Conservation (phyloP, 805 yeast genomes). For the Ogataea kodamae region DNA sequence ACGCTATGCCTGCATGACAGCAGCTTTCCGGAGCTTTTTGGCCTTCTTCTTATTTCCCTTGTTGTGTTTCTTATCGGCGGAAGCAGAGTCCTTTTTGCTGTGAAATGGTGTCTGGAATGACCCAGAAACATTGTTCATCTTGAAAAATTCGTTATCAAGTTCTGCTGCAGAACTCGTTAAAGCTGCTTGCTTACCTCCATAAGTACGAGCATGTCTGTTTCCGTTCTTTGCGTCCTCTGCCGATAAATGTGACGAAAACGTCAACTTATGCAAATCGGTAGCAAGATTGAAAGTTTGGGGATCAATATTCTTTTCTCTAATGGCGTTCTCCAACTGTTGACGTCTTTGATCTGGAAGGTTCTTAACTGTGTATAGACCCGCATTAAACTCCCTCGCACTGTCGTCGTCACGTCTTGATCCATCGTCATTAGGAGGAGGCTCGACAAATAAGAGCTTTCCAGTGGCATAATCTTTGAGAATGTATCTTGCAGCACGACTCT, state of each 20-base stretch:
- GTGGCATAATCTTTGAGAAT: slow-evolving; percentile 91
- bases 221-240: slow-evolving; percentile 43
- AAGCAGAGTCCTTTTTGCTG: slow-evolving; percentile 43
- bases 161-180: slow-evolving; percentile 75
- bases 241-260: slow-evolving; percentile 76
- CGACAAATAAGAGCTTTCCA: slow-evolving; percentile 80
- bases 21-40: slow-evolving; percentile 19
- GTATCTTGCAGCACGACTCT: slow-evolving; percentile 88
- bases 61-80: slow-evolving; percentile 76
- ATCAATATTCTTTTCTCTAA: slow-evolving; percentile 50
- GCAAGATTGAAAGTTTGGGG: slow-evolving; percentile 59
- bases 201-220: slow-evolving; percentile 42
- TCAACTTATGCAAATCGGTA: slow-evolving; percentile 64
- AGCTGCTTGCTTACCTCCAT: slow-evolving; percentile 84
- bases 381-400: slow-evolving; percentile 64
- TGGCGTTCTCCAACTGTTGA: slow-evolving; percentile 65
- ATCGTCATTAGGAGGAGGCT: slow-evolving; percentile 81
- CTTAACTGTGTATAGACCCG: slow-evolving; percentile 63
- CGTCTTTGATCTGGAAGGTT: slow-evolving; percentile 69
- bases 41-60: slow-evolving; percentile 36
- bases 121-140: slow-evolving; percentile 61
- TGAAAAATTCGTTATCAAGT: slow-evolving; percentile 82
- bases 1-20: slow-evolving; percentile 1
- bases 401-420: slow-evolving; percentile 50
- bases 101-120: slow-evolving; percentile 74